Percentiles rank a stretch among this genome's conserved stretches.
These are phyloP conservation scores for Phoma herbarum DNA, from an alignment of 2,329 filamentous ascomycete genomes.

Conservation along the genomic window DNA sequence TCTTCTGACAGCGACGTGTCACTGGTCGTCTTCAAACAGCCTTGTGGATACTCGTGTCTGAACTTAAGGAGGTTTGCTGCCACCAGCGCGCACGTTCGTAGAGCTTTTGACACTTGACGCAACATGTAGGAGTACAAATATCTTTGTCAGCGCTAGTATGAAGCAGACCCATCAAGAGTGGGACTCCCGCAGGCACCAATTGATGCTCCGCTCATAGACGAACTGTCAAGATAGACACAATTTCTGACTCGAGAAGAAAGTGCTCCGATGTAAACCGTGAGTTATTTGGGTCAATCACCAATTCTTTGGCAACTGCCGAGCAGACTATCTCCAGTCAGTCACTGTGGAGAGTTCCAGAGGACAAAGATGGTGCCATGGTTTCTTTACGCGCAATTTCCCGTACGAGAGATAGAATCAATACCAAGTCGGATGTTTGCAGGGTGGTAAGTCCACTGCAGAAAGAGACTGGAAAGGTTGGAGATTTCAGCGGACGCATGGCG, in stretches of 20 bases:
- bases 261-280: not conserved
- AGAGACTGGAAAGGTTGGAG: not conserved
- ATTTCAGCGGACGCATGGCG: not conserved
- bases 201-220: not conserved
- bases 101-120: not conserved
- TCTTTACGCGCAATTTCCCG: not conserved
- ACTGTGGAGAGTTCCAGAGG: not conserved
- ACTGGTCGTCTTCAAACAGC: not conserved
- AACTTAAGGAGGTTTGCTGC: not conserved
- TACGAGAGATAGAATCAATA: not conserved
- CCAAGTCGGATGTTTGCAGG: not conserved
- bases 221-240: not conserved
- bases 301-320: not conserved
- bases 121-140: not conserved
- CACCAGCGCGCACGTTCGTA: not conserved
- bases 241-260: not conserved
- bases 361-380: not conserved
- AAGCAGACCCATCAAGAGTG: not conserved
- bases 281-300: not conserved
- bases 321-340: not conserved
- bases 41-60: not conserved
- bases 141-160: not conserved
- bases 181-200: not conserved
- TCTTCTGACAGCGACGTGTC: not conserved
- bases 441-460: not conserved